Conservation (phyloP, 371 early-diverging fungal species). For the Circinella minor region DNA sequence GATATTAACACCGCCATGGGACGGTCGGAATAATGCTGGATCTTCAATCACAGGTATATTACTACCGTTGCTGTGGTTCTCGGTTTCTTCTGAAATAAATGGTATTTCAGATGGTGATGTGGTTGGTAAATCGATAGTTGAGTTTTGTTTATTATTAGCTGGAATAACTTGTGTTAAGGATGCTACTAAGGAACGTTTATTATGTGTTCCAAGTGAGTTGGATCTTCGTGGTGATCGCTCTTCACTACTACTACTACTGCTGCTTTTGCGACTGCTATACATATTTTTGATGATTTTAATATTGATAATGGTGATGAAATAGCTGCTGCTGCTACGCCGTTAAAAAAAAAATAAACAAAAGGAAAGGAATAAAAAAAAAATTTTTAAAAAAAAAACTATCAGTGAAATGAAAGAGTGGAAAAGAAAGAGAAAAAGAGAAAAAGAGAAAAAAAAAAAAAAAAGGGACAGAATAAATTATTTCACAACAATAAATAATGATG, state of each 20-base stretch:
- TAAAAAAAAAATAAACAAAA: not conserved
- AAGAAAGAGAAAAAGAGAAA: not conserved
- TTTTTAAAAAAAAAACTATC: no score
- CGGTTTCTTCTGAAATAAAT: not conserved
- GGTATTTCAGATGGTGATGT: not conserved
- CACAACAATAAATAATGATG: not conserved
- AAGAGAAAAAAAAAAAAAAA: not conserved
- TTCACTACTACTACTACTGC: slow-evolving; percentile 7
- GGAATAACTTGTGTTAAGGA: not conserved
- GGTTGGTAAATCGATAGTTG: not conserved
- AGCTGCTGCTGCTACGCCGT: no score
- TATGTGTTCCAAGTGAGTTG: not conserved
- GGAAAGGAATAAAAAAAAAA: no score
- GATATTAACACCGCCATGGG: not conserved
- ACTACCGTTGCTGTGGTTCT: not conserved
- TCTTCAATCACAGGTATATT: not conserved
- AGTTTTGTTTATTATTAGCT: not conserved
- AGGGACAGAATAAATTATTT: not conserved
- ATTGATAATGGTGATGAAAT: not conserved
- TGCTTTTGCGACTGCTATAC: not conserved
- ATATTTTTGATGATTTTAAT: not conserved
- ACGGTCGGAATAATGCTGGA: slow-evolving; percentile 1
- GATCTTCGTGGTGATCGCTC: slow-evolving; percentile 4
- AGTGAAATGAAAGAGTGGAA: not conserved
- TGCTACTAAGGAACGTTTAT: not conserved